A percentile compares a stretch with the other conserved stretches of the same genome.
These are phyloP conservation scores for Diaporthe citri DNA, from an alignment of 2,329 filamentous ascomycete genomes.

Conservation along the genomic window DNA sequence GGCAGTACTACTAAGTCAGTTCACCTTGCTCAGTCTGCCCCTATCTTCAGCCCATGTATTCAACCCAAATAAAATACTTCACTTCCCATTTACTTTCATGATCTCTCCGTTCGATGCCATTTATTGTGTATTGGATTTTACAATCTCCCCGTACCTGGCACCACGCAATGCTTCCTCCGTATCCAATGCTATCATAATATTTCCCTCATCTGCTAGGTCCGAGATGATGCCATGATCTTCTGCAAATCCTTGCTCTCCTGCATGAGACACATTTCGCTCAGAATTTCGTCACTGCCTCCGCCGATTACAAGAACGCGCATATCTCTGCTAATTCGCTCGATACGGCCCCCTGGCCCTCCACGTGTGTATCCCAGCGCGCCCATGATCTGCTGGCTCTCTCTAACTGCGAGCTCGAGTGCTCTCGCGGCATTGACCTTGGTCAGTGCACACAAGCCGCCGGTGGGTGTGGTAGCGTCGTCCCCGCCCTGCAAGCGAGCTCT, in stretches of 20 bases:
- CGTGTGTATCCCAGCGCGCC: constrained; percentile 60
- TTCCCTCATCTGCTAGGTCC: background rate
- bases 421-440: constrained; percentile 20
- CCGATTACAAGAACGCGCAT: constrained; percentile 60
- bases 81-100: too few relatives aligned
- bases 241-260: constrained; percentile 14
- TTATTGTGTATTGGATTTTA: too few relatives aligned
- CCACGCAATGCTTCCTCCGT: background rate
- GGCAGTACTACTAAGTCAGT: too few relatives aligned
- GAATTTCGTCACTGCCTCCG: constrained; percentile 62
- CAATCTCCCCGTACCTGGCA: too few relatives aligned
- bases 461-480: background rate
- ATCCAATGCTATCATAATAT: background rate
- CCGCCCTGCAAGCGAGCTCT: background rate
- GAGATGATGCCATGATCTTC: background rate
- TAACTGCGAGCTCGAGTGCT: constrained; percentile 49
- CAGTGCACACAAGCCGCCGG: constrained; percentile 8
- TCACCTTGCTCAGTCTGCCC: too few relatives aligned
- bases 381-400: constrained; percentile 60
- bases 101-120: too few relatives aligned
- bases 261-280: constrained; percentile 49
- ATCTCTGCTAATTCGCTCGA: constrained; percentile 60
- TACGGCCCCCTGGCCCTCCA: constrained; percentile 45
- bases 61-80: too few relatives aligned
- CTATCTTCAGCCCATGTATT: too few relatives aligned